phyloP scores from a whole-genome alignment of 495 filamentous ascomycete genomes.

The Neurospora sublineolata region DNA sequence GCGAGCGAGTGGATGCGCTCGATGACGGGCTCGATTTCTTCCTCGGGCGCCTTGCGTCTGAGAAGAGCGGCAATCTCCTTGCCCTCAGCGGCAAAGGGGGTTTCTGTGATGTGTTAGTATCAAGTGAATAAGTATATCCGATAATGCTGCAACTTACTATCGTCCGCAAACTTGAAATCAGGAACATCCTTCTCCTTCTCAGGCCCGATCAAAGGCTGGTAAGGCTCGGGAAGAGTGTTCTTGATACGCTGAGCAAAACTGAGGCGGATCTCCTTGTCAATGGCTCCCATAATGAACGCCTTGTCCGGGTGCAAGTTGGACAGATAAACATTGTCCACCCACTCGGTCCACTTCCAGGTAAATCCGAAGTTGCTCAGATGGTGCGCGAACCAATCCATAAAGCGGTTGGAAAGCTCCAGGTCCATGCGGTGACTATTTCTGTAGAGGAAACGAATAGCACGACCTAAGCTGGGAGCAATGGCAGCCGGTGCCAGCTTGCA shows the following conservation, averaged over 20 bases:
- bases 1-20: slow-evolving; percentile 67
- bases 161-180: slow-evolving; percentile 78
- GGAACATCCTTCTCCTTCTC: slow-evolving; percentile 89
- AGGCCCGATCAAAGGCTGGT: slow-evolving; percentile 67
- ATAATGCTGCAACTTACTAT: slow-evolving; percentile 44
- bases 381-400: slow-evolving; percentile 96
- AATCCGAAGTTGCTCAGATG: slow-evolving; percentile 98
- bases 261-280: slow-evolving; percentile 95
- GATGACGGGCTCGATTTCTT: slow-evolving; percentile 68
- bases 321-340: slow-evolving; percentile 77
- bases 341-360: slow-evolving; percentile 99
- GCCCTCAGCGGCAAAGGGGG: slow-evolving; percentile 71
- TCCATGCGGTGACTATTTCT: slow-evolving; percentile 70
- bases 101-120: slow-evolving; percentile 37
- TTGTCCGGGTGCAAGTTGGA: slow-evolving; percentile 73
- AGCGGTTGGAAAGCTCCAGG: slow-evolving; percentile 73
- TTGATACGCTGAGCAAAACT: slow-evolving; percentile 95
- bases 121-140: not conserved
- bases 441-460: slow-evolving; percentile 89
- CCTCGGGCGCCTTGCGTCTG: slow-evolving; percentile 69
- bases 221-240: slow-evolving; percentile 79
- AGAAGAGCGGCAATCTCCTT: slow-evolving; percentile 68
- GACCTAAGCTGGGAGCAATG: slow-evolving; percentile 86
- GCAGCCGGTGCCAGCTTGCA: slow-evolving; percentile 93
- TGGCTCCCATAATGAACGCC: slow-evolving; percentile 75